Percentiles rank a stretch among this genome's conserved stretches.
These are phyloP conservation scores for Tricholomella constricta DNA, from an alignment of 768 basidiomycete genomes.

Conservation along the genomic window DNA sequence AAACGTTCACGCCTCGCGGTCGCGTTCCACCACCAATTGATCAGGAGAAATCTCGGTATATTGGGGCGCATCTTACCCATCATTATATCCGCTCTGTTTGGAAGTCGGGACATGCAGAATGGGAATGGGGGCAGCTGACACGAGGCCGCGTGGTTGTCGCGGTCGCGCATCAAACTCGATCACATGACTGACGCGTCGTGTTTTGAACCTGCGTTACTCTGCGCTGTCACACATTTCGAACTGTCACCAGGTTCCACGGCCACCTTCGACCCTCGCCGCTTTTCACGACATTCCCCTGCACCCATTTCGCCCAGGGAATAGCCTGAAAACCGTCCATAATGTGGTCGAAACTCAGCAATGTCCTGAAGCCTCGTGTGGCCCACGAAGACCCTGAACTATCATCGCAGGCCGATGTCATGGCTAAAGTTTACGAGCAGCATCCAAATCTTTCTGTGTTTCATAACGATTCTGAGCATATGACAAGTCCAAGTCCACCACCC, in stretches of 20 bases:
- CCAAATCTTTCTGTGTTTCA: constrained; percentile 64
- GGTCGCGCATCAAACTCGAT: constrained; percentile 16
- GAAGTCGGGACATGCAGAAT: no score
- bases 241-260: constrained; percentile 15
- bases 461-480: constrained; percentile 30
- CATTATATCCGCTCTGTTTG: no score
- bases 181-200: constrained; percentile 25
- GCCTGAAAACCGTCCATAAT: constrained; percentile 30
- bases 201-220: constrained; percentile 18
- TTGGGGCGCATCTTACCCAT: no score
- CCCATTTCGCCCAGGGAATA: neutral
- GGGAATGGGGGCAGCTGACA: neutral
- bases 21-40: no score
- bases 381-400: constrained; percentile 31
- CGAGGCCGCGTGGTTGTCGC: neutral
- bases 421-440: constrained; percentile 58
- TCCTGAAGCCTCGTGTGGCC: constrained; percentile 46
- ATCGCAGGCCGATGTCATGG: constrained; percentile 46
- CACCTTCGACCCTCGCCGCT: constrained; percentile 1
- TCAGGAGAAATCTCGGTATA: no score
- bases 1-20: no score
- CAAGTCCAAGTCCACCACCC: constrained; percentile 42
- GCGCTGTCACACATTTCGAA: constrained; percentile 9
- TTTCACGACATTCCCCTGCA: neutral
- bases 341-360: constrained; percentile 66